phyloP scores from a whole-genome alignment of 1,139 yeast species.

The Lodderomyces parapsilosis region DNA sequence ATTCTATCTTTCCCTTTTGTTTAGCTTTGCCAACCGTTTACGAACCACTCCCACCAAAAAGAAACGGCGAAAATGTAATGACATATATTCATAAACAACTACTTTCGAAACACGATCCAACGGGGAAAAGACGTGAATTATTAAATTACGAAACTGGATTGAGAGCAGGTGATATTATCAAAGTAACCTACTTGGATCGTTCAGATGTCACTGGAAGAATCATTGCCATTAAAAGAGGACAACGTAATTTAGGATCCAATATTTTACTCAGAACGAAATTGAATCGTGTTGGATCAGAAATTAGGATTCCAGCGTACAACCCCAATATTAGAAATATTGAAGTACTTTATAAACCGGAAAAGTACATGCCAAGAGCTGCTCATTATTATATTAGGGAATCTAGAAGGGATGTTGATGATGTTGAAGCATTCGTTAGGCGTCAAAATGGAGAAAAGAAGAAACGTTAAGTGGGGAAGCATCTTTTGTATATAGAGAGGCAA shows the following conservation, averaged over 20 bases:
- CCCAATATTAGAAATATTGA: constrained; percentile 77
- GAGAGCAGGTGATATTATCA: constrained; percentile 79
- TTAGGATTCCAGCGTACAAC: constrained; percentile 73
- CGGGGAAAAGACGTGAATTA: constrained; percentile 68
- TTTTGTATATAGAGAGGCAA: constrained; percentile 1
- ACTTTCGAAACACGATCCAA: constrained; percentile 62
- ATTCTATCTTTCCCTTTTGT: neutral
- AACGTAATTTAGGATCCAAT: constrained; percentile 64
- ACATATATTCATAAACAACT: constrained; percentile 50
- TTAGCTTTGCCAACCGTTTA: constrained; percentile 36
- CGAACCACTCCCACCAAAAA: constrained; percentile 52
- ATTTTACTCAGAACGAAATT: constrained; percentile 76
- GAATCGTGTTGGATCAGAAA: constrained; percentile 76
- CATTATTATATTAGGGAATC: constrained; percentile 80
- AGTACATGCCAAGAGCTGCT: constrained; percentile 71
- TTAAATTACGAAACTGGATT: constrained; percentile 53
- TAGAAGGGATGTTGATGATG: constrained; percentile 78
- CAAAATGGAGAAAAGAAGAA: constrained; percentile 11
- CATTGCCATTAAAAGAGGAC: constrained; percentile 65
- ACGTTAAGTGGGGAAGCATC: neutral
- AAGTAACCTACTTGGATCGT: constrained; percentile 69
- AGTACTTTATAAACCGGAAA: constrained; percentile 66
- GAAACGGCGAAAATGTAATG: constrained; percentile 52
- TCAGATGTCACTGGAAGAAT: constrained; percentile 76
- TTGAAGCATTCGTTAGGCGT: constrained; percentile 47